Base-by-base conservation (phyloP, 202 grass and related monocot species). In the Tripidium arundinaceum region DNA sequence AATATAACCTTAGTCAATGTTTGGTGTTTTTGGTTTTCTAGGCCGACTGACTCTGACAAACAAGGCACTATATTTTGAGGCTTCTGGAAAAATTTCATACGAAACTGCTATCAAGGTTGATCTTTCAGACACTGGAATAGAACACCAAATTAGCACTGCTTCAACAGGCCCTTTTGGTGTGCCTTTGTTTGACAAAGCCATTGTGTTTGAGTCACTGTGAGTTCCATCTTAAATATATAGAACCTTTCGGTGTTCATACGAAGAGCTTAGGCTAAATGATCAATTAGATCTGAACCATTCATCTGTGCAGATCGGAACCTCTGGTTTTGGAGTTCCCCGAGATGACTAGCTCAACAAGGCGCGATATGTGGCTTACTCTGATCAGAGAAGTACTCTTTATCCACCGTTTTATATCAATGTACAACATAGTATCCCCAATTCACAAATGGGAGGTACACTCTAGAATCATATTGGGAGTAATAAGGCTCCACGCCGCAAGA, bases 401-500 rank as follows among this genome's bases (percentile, higher is more conserved):
- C 65, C 94, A 98, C 68, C 86, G 84, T 45, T 98, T 94, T 68
- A 80, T 98, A 72, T 86, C 84, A 8, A 83, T 76, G 65, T 89
- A 85, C 79, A 77, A 42, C 66, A 86, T 98, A 77, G 86, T 90
- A 75, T 87, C 88, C 8, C 85, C 92, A 2, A 74, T 87, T 31
- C 81, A 92, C 26, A 83, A 78, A 62, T 94, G 89, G 79, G 90
- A 94, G 84, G 83, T 94, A n/a, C 66, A 94, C 46, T 90, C 92
- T 43, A 88, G 90, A 80, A 80, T 87, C 49, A 92, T 86, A 72
- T 49, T 98, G 81, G 94, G 90, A 72, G 77, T 98, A 67, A 64
- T 94, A 70, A 98, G 92, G 90, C 87, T 98, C 45, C 94, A 98
- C 38, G 88, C 90, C 26, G 92, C 94, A 65, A 94, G 94, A 70